These are phyloP conservation scores for Paraphoma chrysanthemicola DNA, from an alignment of 2,329 filamentous ascomycete species.

Conservation along the genomic window DNA sequence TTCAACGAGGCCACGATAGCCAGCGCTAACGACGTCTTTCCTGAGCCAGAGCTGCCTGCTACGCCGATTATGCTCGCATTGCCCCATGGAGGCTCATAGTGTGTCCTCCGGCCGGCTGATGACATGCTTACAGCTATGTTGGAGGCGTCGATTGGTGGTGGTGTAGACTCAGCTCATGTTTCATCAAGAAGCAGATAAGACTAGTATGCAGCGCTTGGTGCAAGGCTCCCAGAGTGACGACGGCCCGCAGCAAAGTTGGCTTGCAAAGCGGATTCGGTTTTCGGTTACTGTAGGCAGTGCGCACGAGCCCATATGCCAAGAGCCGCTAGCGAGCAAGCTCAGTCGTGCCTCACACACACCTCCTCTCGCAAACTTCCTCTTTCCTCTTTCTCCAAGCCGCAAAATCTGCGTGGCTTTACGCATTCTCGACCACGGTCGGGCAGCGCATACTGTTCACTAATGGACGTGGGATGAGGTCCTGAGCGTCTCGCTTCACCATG, in stretches of 20 bases:
- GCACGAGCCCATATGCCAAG: slow-evolving; percentile 21
- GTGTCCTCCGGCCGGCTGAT: slow-evolving; percentile 54
- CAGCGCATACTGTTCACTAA: slow-evolving; percentile 34
- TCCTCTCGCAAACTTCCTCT: slow-evolving; percentile 25
- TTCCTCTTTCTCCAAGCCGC: slow-evolving; percentile 22
- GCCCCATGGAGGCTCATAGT: slow-evolving; percentile 94
- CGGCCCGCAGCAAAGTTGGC: slow-evolving; percentile 19
- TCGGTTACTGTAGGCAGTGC: slow-evolving; percentile 12
- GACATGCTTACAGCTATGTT: slow-evolving; percentile 22
- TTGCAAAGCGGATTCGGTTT: slow-evolving; percentile 4
- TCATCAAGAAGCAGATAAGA: too few species aligned
- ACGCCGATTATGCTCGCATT: slow-evolving; percentile 97
- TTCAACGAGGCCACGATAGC: slow-evolving; percentile 90
- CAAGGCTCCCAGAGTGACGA: slow-evolving; percentile 17
- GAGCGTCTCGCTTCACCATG: slow-evolving; percentile 43
- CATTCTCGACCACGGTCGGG: slow-evolving; percentile 43
- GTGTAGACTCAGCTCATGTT: slow-evolving; percentile 10
- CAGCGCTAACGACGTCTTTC: slow-evolving; percentile 92
- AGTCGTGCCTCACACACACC: slow-evolving; percentile 32
- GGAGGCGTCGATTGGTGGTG: background rate
- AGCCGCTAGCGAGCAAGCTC: slow-evolving; percentile 33
- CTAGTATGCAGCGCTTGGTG: slow-evolving; percentile 12
- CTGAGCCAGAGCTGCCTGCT: slow-evolving; percentile 91
- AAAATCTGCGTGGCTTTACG: slow-evolving; percentile 38
- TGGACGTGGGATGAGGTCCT: slow-evolving; percentile 46